Conservation (phyloP, 2,329 filamentous ascomycete genomes). For the Didymella exigua region DNA sequence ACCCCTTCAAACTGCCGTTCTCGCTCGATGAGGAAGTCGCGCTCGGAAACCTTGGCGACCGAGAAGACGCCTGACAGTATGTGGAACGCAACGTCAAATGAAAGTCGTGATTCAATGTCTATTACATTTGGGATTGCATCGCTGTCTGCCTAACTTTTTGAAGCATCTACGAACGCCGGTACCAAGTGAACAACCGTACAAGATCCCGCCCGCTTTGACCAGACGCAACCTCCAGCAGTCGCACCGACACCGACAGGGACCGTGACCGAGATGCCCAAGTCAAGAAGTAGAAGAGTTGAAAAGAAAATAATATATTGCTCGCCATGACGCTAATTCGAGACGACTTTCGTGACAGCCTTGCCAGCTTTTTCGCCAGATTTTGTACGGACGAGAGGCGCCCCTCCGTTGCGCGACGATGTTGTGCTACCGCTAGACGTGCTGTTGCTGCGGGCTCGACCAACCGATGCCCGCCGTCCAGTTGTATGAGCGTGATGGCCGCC, state of each 20-base stretch:
- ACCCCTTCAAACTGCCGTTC: background rate
- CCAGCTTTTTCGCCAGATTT: conserved; percentile 33
- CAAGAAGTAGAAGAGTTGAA: conserved; percentile 7
- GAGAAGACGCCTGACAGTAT: background rate
- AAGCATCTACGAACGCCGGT: background rate
- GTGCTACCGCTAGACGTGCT: conserved; percentile 47
- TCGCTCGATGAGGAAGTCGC: background rate
- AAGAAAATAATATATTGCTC: conserved; percentile 17
- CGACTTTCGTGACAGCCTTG: conserved; percentile 36
- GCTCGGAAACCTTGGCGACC: conserved; percentile 6
- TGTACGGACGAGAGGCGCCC: conserved; percentile 34
- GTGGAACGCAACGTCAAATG: background rate
- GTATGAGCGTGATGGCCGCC: conserved; percentile 42
- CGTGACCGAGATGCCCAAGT: background rate
- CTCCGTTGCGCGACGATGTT: conserved; percentile 41
- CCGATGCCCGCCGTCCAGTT: conserved; percentile 40
- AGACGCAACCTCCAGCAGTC: background rate
- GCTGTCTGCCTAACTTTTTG: background rate
- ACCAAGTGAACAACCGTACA: background rate
- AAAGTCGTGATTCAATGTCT: background rate
- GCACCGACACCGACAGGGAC: background rate
- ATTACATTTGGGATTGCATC: background rate
- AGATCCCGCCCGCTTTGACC: conserved; percentile 1
- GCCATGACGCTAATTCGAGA: conserved; percentile 21
- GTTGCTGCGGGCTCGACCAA: conserved; percentile 48